Evolutionary conservation across 2,329 filamentous ascomycete species (phyloP).

Genomic region (Rutstroemia sp.): DNA sequence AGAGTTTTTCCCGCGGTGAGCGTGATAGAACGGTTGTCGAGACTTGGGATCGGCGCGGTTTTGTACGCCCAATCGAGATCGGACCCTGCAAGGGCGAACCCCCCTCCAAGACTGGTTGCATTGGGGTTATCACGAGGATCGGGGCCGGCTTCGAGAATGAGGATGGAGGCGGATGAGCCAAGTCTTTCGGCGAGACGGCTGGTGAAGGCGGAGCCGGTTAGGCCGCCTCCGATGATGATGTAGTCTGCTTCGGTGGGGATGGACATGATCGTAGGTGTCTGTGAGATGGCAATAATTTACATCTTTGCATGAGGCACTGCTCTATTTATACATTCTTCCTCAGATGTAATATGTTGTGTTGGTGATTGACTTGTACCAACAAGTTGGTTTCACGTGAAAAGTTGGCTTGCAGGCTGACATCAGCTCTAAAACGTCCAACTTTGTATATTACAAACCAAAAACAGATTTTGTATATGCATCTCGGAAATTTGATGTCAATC

Average conservation of each 20-base stretch:
- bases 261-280: neutral
- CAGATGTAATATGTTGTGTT: too few species aligned
- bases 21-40: conserved; percentile 22
- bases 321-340: too few species aligned
- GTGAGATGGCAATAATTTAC: too few species aligned
- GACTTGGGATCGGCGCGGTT: conserved; percentile 25
- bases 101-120: neutral
- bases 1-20: conserved; percentile 33
- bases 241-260: conserved; percentile 21
- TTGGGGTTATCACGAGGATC: conserved; percentile 15
- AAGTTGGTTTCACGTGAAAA: too few species aligned
- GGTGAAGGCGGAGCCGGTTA: conserved; percentile 31
- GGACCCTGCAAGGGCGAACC: conserved; percentile 6
- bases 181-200: conserved; percentile 23
- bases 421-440: too few species aligned
- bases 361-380: too few species aligned
- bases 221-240: conserved; percentile 33
- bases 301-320: too few species aligned
- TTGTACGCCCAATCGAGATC: conserved; percentile 30
- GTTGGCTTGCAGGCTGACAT: too few species aligned
- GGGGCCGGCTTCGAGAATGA: conserved; percentile 33
- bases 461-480: too few species aligned
- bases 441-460: too few species aligned
- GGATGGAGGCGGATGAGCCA: conserved; percentile 23
- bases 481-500: too few species aligned